These are phyloP conservation scores for Xylaria sp. DNA, from an alignment of 2,329 filamentous ascomycete genomes.

Conservation along the genomic window DNA sequence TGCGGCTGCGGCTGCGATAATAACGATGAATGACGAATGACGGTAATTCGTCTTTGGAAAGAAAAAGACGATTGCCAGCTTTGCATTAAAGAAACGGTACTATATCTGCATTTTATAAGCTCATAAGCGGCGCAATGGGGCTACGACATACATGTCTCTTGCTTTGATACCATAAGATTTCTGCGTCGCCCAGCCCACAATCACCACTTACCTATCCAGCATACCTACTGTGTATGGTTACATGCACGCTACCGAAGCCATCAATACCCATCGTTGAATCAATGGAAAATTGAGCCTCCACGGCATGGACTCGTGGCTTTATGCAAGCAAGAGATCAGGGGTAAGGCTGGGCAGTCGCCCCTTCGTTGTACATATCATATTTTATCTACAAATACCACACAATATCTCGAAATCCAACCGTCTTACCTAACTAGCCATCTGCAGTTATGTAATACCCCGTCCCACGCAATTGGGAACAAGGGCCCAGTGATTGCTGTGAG, in stretches of 20 bases:
- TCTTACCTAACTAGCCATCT: too few species aligned
- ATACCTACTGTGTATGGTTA: not conserved
- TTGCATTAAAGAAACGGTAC: slow-evolving; percentile 9
- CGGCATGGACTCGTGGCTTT: too few species aligned
- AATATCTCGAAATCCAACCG: too few species aligned
- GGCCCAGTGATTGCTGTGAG: too few species aligned
- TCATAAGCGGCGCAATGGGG: not conserved
- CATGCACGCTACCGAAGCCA: not conserved
- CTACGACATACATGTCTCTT: slow-evolving; percentile 12
- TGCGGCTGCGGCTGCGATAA: not conserved
- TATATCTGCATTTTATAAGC: slow-evolving; percentile 16
- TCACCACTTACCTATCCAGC: not conserved
- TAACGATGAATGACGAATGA: slow-evolving; percentile 29
- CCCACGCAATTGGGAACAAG: too few species aligned
- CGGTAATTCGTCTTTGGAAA: slow-evolving; percentile 12
- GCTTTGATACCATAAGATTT: not conserved
- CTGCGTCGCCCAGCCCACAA: not conserved
- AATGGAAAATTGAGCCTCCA: too few species aligned
- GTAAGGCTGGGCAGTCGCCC: too few species aligned
- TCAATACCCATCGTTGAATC: not conserved
- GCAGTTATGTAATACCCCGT: too few species aligned
- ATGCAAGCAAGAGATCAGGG: too few species aligned
- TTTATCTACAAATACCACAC: too few species aligned
- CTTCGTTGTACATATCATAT: too few species aligned
- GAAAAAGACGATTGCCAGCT: slow-evolving; percentile 5